Conservation (phyloP, 2,329 filamentous ascomycete genomes). For the Fusarium nisikadoi region DNA sequence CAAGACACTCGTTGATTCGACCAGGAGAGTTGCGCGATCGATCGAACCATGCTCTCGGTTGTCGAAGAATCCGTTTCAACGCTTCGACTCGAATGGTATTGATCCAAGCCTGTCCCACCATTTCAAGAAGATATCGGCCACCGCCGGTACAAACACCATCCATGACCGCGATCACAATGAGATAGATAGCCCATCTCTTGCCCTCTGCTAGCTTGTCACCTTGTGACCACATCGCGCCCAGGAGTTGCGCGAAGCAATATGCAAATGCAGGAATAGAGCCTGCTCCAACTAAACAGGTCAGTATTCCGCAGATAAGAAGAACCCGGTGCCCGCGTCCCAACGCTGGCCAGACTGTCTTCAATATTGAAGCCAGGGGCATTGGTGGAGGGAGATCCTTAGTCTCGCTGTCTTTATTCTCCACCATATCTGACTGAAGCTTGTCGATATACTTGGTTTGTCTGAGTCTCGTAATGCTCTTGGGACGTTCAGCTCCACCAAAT, state of each 20-base stretch:
- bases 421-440: background rate
- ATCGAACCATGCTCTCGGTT: constrained; percentile 84
- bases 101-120: constrained; percentile 79
- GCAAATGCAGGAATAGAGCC: constrained; percentile 79
- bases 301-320: constrained; percentile 68
- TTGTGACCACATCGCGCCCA: constrained; percentile 73
- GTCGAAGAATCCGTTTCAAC: constrained; percentile 75
- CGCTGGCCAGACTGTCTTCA: constrained; percentile 74
- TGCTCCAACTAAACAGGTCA: constrained; percentile 71
- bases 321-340: constrained; percentile 63
- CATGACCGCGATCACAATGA: constrained; percentile 73
- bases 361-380: constrained; percentile 40
- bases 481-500: constrained; percentile 40
- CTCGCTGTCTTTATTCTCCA: background rate
- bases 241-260: constrained; percentile 77
- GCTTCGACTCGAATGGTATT: constrained; percentile 75
- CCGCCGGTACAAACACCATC: constrained; percentile 74
- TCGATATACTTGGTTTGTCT: constrained; percentile 5
- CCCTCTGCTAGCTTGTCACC: constrained; percentile 61
- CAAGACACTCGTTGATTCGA: constrained; percentile 76
- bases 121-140: constrained; percentile 78
- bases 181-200: constrained; percentile 73
- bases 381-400: constrained; percentile 3
- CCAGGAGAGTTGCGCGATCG: constrained; percentile 70
- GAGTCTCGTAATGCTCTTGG: constrained; percentile 46